Evolutionary conservation across 352 stramenopile species (phyloP), one percentile per base, ranked within the genome.

Genomic region (Phytophthora citricola): DNA sequence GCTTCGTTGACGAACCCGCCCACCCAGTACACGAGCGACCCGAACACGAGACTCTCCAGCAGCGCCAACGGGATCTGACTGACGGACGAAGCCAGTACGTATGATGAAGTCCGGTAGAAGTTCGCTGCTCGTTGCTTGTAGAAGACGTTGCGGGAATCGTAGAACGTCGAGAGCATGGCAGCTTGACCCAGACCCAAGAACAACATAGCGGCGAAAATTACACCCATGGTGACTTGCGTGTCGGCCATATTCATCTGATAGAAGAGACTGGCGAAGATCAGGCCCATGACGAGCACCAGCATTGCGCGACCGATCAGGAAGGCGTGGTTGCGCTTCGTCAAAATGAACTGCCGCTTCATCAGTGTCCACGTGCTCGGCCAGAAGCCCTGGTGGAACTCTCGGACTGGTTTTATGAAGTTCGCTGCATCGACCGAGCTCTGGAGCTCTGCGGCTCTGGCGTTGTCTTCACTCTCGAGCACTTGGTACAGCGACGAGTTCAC

Each of bases 71-170:
- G 77, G 49, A 90, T 71, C 48, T 87, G 66, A 40, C 76, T 81
- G 8, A 86, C 20, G 9, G 71, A 75, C 40, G 67, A 75, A 5
- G 78, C 82, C 24, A 97, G 60, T 39, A 96, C 81, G 63, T 95
- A 97, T 9, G 85, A 83, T 17, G 83, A 86, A 11, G 89, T 84
- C 40, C 85, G 85, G 58, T 92, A 97, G 58, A 97, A 97, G 55
- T 97, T 97, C 2, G 83, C 79, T 27, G 85, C 85, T 9, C 80
- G 78, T 52, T 98, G 91, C 60, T 96, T 97, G 79, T 97, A 97
- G 66, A 95, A 97, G 2, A 92, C 64, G 15, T 64, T 71, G 5
- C 80, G 79, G 0, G 76, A 74, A 22, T 91, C 73, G 57, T 93
- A 92, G 57, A 97, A 92, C 17, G 79, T 87, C 24, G 89, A 79